Base-by-base conservation (phyloP, 495 filamentous ascomycete genomes). In the Penicillium macrosclerotiorum region DNA sequence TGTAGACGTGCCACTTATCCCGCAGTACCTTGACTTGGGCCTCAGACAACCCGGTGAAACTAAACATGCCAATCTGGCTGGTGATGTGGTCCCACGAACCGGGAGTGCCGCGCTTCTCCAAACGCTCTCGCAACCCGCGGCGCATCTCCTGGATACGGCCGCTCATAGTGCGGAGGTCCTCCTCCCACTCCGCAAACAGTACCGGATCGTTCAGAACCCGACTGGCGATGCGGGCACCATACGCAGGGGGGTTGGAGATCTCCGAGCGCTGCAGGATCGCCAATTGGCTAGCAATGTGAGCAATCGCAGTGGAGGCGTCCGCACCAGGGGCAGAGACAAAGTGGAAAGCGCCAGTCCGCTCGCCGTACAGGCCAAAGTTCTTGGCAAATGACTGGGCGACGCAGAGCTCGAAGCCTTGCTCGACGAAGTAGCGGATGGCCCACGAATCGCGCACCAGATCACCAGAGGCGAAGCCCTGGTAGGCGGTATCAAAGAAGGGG, bases 61-160 rank as follows among this genome's bases (percentile, higher is more conserved):
- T 91, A 72, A 99, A 99, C 93, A 99, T 99, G 58, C 93, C 93
- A 65, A 99, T 99, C 78, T 99, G 93, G 50, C 93, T 85, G 7
- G 90, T 95, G 63, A 99, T 95, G 68, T 99, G 93, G 45, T 89
- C 85, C 93, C 93, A 98, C 8, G 78, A 83, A 3, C 93, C 94
- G 0, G 92, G 91, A 1, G 93, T 96, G 2, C 79, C 83, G 30
- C 63, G 65, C 52, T 83, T 80, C 68, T 95, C 90, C 2, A 99
- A 74, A 55, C 90, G 88, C 42, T 67, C 64, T 11, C 87, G 75
- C 52, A 99, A 62, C 11, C 79, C 80, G 55, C 77, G 79, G 34
- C 93, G 81, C 93, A 96, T 97, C 56, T 81, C 79, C 42, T 84
- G 88, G 60, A 99, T 97, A 31, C 93, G 81, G 18, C 93, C 92